Evolutionary conservation across 495 filamentous ascomycete genomes (phyloP).

Genomic region (Rhypophila decipiens): DNA sequence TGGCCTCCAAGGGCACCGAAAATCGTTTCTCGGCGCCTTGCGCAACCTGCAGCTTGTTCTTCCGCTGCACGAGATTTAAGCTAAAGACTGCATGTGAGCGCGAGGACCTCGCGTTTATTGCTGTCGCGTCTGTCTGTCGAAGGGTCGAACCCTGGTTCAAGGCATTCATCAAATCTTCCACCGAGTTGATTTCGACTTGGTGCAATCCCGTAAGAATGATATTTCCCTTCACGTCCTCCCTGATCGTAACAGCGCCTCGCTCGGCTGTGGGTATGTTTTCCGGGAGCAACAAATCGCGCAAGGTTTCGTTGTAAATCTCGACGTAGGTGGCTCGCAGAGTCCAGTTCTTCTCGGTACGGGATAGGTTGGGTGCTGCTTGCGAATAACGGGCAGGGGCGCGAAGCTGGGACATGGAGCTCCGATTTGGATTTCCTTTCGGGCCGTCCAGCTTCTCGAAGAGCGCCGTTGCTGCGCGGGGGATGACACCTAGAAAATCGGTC

Average conservation of each 20-base stretch:
- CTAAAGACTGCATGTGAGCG: constrained; percentile 98
- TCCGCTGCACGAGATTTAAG: constrained; percentile 86
- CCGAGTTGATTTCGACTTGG: constrained; percentile 83
- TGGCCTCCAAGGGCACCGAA: constrained; percentile 80
- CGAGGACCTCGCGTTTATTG: constrained; percentile 97
- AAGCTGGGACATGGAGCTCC: constrained; percentile 67
- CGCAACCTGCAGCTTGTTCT: constrained; percentile 50
- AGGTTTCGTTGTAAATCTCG: constrained; percentile 97
- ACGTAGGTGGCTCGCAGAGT: constrained; percentile 94
- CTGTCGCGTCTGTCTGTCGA: constrained; percentile 96
- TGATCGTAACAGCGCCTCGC: constrained; percentile 70
- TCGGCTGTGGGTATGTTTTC: constrained; percentile 65
- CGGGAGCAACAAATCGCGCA: constrained; percentile 83
- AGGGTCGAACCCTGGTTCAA: constrained; percentile 91
- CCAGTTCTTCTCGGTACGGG: constrained; percentile 70
- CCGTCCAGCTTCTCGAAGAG: constrained; percentile 85
- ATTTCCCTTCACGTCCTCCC: constrained; percentile 91
- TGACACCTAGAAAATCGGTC: constrained; percentile 57
- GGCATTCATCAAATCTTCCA: constrained; percentile 83
- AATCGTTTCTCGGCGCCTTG: constrained; percentile 69
- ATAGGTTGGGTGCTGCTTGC: constrained; percentile 34
- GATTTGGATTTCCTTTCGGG: constrained; percentile 42
- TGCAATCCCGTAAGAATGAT: constrained; percentile 87
- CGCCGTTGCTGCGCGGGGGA: constrained; percentile 80
- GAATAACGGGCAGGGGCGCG: constrained; percentile 81